phyloP scores from a whole-genome alignment of 805 yeast genomes.

The Clavispora santaluciae region DNA sequence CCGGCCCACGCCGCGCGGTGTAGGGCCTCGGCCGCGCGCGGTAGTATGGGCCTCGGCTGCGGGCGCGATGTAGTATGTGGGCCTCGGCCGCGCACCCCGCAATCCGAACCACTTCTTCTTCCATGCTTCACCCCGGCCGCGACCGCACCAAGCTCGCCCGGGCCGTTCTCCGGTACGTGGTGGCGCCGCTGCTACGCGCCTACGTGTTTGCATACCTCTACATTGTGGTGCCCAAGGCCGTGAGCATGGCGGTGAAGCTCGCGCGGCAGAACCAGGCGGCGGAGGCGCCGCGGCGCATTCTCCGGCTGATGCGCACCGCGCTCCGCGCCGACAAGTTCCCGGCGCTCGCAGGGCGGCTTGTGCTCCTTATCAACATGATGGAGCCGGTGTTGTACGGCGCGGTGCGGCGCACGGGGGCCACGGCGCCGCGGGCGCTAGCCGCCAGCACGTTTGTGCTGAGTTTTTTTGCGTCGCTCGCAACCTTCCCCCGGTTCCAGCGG shows the following conservation, averaged over 20 bases:
- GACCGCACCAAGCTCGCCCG: not conserved
- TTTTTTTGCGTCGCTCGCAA: constrained; percentile 22
- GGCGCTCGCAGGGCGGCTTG: constrained; percentile 26
- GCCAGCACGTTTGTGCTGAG: constrained; percentile 25
- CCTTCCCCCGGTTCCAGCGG: constrained; percentile 30
- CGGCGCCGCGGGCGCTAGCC: constrained; percentile 5
- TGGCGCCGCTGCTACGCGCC: constrained; percentile 29
- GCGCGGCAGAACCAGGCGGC: constrained; percentile 3
- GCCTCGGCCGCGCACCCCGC: too few species aligned
- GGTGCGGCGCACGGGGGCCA: constrained; percentile 6
- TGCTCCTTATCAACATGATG: constrained; percentile 27
- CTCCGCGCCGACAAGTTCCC: constrained; percentile 31
- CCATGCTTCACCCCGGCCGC: not conserved
- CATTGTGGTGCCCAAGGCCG: constrained; percentile 27
- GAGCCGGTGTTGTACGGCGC: constrained; percentile 20
- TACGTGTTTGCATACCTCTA: constrained; percentile 31
- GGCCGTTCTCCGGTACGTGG: constrained; percentile 6
- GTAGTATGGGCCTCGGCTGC: too few species aligned
- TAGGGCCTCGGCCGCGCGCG: too few species aligned
- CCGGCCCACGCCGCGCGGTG: too few species aligned
- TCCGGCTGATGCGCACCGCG: constrained; percentile 19
- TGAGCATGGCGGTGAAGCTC: constrained; percentile 12
- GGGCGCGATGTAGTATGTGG: too few species aligned
- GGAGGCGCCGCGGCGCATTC: constrained; percentile 11
- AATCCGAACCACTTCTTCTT: not conserved